These are phyloP conservation scores for Pichia sp. DNA, from an alignment of 1,139 yeast genomes.

Conservation along the genomic window DNA sequence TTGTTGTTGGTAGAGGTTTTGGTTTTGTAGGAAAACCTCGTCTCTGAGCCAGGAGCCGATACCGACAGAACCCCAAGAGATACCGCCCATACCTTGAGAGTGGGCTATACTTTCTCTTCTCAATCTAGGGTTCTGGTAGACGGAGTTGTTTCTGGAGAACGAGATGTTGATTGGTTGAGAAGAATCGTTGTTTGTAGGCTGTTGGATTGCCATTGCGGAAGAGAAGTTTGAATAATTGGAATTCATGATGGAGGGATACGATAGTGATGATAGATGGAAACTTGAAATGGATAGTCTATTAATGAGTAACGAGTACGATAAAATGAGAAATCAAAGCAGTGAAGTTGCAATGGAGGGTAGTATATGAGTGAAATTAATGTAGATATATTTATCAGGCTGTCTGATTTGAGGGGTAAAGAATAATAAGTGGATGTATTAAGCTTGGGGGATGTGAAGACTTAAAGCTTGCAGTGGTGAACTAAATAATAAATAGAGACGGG, in stretches of 20 bases:
- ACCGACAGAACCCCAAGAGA: conserved; percentile 96
- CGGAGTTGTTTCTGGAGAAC: conserved; percentile 32
- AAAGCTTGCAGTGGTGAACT: too few species aligned
- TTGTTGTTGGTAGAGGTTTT: conserved; percentile 18
- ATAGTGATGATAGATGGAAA: not conserved
- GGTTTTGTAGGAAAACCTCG: conserved; percentile 59
- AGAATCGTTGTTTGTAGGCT: conserved; percentile 15
- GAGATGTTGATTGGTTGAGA: conserved; percentile 35
- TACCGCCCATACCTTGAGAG: conserved; percentile 97
- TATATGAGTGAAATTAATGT: too few species aligned
- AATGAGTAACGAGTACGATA: too few species aligned
- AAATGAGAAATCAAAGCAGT: too few species aligned
- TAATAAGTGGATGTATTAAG: too few species aligned
- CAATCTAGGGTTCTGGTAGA: conserved; percentile 47
- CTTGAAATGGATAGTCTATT: too few species aligned
- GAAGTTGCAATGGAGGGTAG: too few species aligned
- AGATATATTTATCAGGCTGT: too few species aligned
- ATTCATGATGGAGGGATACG: too few species aligned
- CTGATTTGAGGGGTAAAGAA: too few species aligned
- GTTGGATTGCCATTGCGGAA: conserved; percentile 14
- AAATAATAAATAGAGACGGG: too few species aligned
- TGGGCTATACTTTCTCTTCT: conserved; percentile 93
- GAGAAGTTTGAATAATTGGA: conserved; percentile 10
- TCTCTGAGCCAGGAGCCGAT: conserved; percentile 97
- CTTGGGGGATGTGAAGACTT: too few species aligned